Conservation (phyloP, 768 basidiomycete genomes). For the Paxillus ammoniavirescens region DNA sequence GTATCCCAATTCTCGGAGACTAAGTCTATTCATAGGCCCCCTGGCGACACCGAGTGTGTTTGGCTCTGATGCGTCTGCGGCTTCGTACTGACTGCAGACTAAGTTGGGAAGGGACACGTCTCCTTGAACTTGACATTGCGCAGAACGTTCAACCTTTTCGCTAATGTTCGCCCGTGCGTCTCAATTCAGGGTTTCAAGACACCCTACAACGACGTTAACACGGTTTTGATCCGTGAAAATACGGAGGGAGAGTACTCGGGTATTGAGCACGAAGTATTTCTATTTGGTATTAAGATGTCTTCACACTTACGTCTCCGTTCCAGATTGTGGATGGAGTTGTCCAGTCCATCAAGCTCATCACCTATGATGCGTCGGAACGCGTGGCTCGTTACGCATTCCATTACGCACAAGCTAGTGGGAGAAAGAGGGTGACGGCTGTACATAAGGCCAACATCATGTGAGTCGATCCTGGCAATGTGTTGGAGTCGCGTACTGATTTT, state of each 20-base stretch:
- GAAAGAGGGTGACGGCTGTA: constrained; percentile 94
- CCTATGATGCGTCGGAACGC: constrained; percentile 97
- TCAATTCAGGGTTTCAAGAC: constrained; percentile 98
- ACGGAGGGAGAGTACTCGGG: constrained; percentile 99
- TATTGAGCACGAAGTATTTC: constrained; percentile 92
- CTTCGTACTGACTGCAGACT: constrained; percentile 13
- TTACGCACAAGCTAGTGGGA: constrained; percentile 85
- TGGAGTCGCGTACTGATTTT: constrained; percentile 13
- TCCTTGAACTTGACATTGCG: constrained; percentile 96
- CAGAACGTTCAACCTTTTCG: constrained; percentile 96
- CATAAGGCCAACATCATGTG: constrained; percentile 99
- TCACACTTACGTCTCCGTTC: constrained; percentile 12
- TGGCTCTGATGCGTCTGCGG: constrained; percentile 1
- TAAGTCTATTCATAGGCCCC: constrained; percentile 56
- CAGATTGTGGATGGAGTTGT: constrained; percentile 96
- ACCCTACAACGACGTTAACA: constrained; percentile 97
- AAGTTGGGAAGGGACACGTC: constrained; percentile 98
- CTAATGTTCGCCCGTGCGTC: constrained; percentile 95
- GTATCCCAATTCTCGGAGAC: background rate
- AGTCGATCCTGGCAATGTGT: constrained; percentile 25
- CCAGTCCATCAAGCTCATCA: constrained; percentile 99
- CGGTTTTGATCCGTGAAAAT: constrained; percentile 97
- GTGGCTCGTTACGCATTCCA: constrained; percentile 99
- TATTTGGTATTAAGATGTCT: constrained; percentile 1
- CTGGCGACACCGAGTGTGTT: constrained; percentile 93